Conservation (phyloP, 1,139 yeast genomes). For the Scheffersomyces insectosa region DNA sequence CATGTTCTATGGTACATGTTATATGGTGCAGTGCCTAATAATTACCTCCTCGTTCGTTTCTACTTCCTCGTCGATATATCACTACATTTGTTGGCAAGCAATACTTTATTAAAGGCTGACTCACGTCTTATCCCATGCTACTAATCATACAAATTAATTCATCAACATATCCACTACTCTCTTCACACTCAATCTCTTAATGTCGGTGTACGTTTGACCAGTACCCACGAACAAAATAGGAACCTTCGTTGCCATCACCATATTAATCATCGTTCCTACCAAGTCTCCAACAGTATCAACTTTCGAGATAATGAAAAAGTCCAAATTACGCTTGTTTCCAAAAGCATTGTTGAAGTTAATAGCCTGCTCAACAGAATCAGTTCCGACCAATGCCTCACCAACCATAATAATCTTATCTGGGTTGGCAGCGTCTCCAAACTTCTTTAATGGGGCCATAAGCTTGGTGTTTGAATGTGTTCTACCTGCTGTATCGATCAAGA, state of each 20-base stretch:
- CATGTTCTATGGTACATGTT: no score
- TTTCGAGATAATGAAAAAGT: slow-evolving; percentile 89
- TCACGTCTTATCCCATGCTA: background rate
- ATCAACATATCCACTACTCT: slow-evolving; percentile 89
- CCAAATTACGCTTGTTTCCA: slow-evolving; percentile 78
- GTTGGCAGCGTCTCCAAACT: slow-evolving; percentile 92
- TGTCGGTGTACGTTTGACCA: slow-evolving; percentile 95
- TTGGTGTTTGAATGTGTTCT: slow-evolving; percentile 95
- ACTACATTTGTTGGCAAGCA: no score
- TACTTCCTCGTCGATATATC: no score
- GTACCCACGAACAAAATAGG: slow-evolving; percentile 96
- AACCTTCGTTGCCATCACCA: slow-evolving; percentile 95
- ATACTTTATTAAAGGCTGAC: no score
- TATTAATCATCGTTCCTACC: slow-evolving; percentile 95
- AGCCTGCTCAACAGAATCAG: slow-evolving; percentile 96
- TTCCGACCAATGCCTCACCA: slow-evolving; percentile 96
- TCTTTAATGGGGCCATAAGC: slow-evolving; percentile 92
- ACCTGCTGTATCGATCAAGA: slow-evolving; percentile 95
- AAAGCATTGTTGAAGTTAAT: slow-evolving; percentile 89
- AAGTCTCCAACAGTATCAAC: slow-evolving; percentile 98
- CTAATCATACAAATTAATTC: slow-evolving; percentile 23
- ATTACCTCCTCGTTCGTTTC: no score
- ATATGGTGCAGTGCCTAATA: no score
- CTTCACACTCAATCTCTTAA: slow-evolving; percentile 87
- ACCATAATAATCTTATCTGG: slow-evolving; percentile 98